These are phyloP conservation scores for Periconia macrospinosa DNA, from an alignment of 2,329 filamentous ascomycete species.

Conservation along the genomic window DNA sequence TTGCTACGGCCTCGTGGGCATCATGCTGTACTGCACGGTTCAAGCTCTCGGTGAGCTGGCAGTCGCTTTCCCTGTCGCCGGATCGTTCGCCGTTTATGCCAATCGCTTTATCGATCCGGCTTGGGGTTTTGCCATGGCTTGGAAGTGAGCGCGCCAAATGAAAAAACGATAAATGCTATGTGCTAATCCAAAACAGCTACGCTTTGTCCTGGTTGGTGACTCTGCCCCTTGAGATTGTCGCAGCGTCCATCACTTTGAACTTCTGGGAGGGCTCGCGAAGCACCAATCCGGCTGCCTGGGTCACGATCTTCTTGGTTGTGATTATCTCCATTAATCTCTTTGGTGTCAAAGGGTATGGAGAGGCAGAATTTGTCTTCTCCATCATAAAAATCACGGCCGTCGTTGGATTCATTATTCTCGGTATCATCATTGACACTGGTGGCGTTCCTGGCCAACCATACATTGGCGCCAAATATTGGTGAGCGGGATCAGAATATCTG, in stretches of 20 bases:
- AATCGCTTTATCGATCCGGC: slow-evolving; percentile 87
- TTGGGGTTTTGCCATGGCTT: slow-evolving; percentile 52
- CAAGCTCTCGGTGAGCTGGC: slow-evolving; percentile 87
- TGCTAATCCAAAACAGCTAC: slow-evolving; percentile 59
- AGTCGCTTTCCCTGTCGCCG: slow-evolving; percentile 81
- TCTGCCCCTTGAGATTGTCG: slow-evolving; percentile 79
- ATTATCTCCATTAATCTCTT: slow-evolving; percentile 79
- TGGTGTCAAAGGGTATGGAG: slow-evolving; percentile 81
- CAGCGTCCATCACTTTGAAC: slow-evolving; percentile 79
- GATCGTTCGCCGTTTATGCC: slow-evolving; percentile 85
- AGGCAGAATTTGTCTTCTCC: slow-evolving; percentile 83
- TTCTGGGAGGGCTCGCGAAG: slow-evolving; percentile 68
- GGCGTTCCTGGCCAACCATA: slow-evolving; percentile 66
- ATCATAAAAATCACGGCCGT: slow-evolving; percentile 81
- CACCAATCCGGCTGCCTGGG: slow-evolving; percentile 60
- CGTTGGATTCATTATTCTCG: slow-evolving; percentile 82
- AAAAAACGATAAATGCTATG: slow-evolving; percentile 5
- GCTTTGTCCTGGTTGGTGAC: slow-evolving; percentile 81
- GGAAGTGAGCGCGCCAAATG: slow-evolving; percentile 4
- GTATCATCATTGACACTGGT: slow-evolving; percentile 78
- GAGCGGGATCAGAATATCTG: background rate
- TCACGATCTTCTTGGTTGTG: slow-evolving; percentile 74
- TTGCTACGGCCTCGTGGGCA: slow-evolving; percentile 51
- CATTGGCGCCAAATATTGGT: slow-evolving; percentile 77
- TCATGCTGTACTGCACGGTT: slow-evolving; percentile 85